These are phyloP conservation scores for Phytophthora aleatoria DNA, from an alignment of 352 stramenopile genomes.

Conservation along the genomic window DNA sequence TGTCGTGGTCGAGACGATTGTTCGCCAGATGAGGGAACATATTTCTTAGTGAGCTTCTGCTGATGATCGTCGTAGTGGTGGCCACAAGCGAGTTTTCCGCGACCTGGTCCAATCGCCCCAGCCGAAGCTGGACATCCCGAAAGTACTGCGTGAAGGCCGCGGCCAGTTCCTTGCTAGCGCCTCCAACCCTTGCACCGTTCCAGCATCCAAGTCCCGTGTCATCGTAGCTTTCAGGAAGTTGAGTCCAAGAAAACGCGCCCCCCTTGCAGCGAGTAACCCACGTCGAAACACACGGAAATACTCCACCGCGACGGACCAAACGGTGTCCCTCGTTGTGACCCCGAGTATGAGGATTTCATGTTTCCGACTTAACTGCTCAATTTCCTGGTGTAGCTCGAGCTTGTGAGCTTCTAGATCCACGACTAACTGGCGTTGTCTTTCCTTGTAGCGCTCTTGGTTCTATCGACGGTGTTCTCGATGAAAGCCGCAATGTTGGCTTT, in stretches of 20 bases:
- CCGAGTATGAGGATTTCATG: neutral
- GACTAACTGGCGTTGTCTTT: neutral
- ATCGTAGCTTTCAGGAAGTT: constrained; percentile 1
- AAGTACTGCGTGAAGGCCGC: constrained; percentile 3
- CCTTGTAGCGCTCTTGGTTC: constrained; percentile 3
- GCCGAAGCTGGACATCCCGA: neutral
- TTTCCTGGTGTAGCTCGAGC: neutral
- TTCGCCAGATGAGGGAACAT: constrained; percentile 3
- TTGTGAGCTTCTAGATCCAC: neutral
- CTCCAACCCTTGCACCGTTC: neutral
- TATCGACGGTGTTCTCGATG: constrained; percentile 5
- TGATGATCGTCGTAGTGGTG: neutral
- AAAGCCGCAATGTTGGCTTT: neutral
- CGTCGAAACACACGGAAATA: constrained; percentile 4
- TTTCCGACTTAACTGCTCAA: neutral
- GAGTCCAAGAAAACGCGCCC: neutral
- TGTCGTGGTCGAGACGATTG: neutral
- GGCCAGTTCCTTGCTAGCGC: constrained; percentile 7
- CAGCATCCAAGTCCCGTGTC: neutral
- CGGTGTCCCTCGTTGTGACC: neutral
- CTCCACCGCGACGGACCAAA: constrained; percentile 4
- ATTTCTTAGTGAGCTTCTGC: neutral
- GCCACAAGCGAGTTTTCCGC: neutral
- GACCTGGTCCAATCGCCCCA: neutral
- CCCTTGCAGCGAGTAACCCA: neutral